These are phyloP conservation scores for Fusarium ambrosium DNA, from an alignment of 2,329 filamentous ascomycete species.

Conservation along the genomic window DNA sequence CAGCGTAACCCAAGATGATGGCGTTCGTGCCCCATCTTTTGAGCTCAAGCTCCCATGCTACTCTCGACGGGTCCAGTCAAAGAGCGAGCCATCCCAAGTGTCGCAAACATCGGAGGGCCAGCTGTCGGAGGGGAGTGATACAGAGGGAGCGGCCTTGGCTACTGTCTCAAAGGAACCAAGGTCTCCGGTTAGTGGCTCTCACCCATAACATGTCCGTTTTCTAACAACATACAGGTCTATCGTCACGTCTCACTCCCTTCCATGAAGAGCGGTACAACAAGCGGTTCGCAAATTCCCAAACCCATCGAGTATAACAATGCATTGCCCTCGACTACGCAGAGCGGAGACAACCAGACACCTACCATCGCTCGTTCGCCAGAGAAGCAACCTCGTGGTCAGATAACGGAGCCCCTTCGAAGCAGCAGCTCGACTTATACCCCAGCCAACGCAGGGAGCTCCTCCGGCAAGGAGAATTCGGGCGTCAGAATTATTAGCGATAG, in stretches of 20 bases:
- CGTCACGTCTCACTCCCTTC: slow-evolving; percentile 48
- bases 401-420: background rate
- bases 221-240: slow-evolving; percentile 28
- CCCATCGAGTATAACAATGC: slow-evolving; percentile 31
- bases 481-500: background rate
- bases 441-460: background rate
- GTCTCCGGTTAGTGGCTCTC: slow-evolving; percentile 17
- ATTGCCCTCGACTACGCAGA: background rate
- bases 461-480: slow-evolving; percentile 1
- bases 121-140: slow-evolving; percentile 31
- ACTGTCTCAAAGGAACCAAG: slow-evolving; percentile 19
- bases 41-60: slow-evolving; percentile 54
- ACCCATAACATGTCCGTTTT: background rate
- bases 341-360: background rate
- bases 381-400: background rate
- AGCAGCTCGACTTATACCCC: slow-evolving; percentile 5
- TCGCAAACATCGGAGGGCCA: slow-evolving; percentile 41
- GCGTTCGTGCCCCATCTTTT: slow-evolving; percentile 31
- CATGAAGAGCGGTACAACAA: slow-evolving; percentile 15
- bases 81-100: slow-evolving; percentile 58
- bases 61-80: slow-evolving; percentile 62
- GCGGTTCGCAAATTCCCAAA: slow-evolving; percentile 46
- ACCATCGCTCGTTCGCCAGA: background rate
- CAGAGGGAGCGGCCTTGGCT: slow-evolving; percentile 9
- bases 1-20: slow-evolving; percentile 26